Conservation (phyloP, 2,329 filamentous ascomycete species). For the Didymella arachidicola region DNA sequence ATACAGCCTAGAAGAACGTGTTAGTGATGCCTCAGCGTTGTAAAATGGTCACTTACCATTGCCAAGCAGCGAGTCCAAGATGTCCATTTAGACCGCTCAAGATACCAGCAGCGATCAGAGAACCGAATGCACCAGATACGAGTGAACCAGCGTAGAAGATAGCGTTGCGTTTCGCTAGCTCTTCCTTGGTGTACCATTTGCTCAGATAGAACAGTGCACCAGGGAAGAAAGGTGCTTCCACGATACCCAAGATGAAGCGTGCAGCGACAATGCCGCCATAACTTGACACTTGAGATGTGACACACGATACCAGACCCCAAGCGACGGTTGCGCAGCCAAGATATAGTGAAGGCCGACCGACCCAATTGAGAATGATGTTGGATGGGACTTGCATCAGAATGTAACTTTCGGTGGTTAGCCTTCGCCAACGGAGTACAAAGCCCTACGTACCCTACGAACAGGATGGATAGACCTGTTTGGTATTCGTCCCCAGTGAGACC, state of each 20-base stretch:
- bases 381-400: slow-evolving; percentile 69
- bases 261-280: slow-evolving; percentile 53
- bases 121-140: slow-evolving; percentile 60
- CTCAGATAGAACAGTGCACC: slow-evolving; percentile 36
- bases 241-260: slow-evolving; percentile 52
- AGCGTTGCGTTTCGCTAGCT: slow-evolving; percentile 60
- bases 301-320: slow-evolving; percentile 53
- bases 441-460: slow-evolving; percentile 64
- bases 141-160: slow-evolving; percentile 62
- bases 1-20: slow-evolving; percentile 31
- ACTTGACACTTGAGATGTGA: slow-evolving; percentile 58
- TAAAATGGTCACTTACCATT: slow-evolving; percentile 27
- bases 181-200: slow-evolving; percentile 62
- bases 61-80: slow-evolving; percentile 46
- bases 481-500: slow-evolving; percentile 31
- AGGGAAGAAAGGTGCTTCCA: slow-evolving; percentile 36
- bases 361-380: slow-evolving; percentile 64
- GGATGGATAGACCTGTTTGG: slow-evolving; percentile 50
- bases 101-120: slow-evolving; percentile 62
- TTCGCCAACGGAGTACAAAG: neutral
- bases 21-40: neutral
- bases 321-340: slow-evolving; percentile 58
- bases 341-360: slow-evolving; percentile 62
- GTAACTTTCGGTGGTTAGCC: slow-evolving; percentile 52
- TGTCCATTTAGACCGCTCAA: slow-evolving; percentile 46